Evolutionary conservation across 331 rosid species (phyloP).

Genomic region (Phaseolus coccineus): DNA sequence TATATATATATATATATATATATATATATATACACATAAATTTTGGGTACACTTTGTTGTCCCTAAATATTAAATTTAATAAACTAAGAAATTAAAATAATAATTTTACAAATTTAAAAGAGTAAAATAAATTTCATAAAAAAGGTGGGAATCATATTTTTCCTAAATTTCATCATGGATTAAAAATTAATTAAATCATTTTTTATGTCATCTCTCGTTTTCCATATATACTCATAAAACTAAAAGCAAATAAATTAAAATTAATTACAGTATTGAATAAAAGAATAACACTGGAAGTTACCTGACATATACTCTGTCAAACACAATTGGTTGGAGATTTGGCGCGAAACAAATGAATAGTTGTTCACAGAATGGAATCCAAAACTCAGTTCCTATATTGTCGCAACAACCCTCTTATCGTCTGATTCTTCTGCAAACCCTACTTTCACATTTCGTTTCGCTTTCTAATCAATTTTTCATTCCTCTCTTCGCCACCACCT

Average conservation of each 20-base stretch:
- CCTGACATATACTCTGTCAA: background rate
- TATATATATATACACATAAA: too few relatives aligned
- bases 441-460: constrained; percentile 39
- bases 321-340: constrained; percentile 19
- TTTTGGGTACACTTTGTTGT: too few relatives aligned
- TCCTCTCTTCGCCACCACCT: background rate
- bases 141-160: too few relatives aligned
- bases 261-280: background rate
- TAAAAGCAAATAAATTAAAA: background rate
- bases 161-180: too few relatives aligned
- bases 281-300: background rate
- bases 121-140: too few relatives aligned
- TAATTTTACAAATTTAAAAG: too few relatives aligned
- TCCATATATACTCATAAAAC: background rate
- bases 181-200: too few relatives aligned
- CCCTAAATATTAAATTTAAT: too few relatives aligned
- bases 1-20: too few relatives aligned
- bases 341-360: constrained; percentile 53
- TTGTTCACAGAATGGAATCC: constrained; percentile 36
- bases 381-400: constrained; percentile 34
- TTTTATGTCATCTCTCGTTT: too few relatives aligned
- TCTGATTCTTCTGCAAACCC: constrained; percentile 41
- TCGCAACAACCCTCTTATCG: constrained; percentile 41
- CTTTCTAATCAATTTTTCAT: background rate
- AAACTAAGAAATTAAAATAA: too few relatives aligned